phyloP scores from a whole-genome alignment of 768 basidiomycete species.

The Termitomyces sp. region DNA sequence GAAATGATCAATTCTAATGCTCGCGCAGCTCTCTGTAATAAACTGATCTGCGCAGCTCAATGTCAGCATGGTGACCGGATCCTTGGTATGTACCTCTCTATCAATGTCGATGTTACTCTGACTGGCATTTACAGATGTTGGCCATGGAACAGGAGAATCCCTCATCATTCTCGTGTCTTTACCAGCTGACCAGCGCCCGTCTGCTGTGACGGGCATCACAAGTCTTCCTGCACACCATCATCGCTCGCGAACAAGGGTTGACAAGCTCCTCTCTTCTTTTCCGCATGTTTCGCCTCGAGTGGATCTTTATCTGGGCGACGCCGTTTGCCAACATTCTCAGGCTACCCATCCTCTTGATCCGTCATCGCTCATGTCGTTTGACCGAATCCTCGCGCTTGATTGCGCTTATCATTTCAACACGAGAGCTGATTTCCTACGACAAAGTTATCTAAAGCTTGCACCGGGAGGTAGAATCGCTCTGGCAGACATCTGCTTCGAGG shows the following conservation, averaged over 20 bases:
- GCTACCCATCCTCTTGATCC: conserved; percentile 40
- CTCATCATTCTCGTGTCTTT: conserved; percentile 47
- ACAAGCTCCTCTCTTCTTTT: conserved; percentile 17
- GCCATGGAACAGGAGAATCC: conserved; percentile 65
- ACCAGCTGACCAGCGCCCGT: conserved; percentile 38
- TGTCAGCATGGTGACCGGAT: conserved; percentile 38
- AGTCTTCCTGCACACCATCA: conserved; percentile 41
- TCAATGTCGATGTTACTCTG: neutral
- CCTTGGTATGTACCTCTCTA: conserved; percentile 35
- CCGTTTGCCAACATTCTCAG: conserved; percentile 30
- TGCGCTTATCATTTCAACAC: conserved; percentile 66
- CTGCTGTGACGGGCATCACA: conserved; percentile 51
- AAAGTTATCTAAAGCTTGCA: conserved; percentile 38
- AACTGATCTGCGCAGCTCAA: conserved; percentile 36
- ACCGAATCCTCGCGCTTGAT: conserved; percentile 55
- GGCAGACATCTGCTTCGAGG: conserved; percentile 54
- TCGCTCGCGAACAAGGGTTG: conserved; percentile 38
- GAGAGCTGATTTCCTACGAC: conserved; percentile 44
- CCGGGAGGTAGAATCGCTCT: conserved; percentile 51
- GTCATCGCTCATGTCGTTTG: conserved; percentile 26
- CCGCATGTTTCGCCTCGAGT: conserved; percentile 23
- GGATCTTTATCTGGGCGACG: conserved; percentile 42
- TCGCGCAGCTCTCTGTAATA: conserved; percentile 39
- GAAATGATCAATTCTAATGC: neutral
- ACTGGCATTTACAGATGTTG: conserved; percentile 43